phyloP scores from a whole-genome alignment of 139 green algal species.

The Asterochloris erici region DNA sequence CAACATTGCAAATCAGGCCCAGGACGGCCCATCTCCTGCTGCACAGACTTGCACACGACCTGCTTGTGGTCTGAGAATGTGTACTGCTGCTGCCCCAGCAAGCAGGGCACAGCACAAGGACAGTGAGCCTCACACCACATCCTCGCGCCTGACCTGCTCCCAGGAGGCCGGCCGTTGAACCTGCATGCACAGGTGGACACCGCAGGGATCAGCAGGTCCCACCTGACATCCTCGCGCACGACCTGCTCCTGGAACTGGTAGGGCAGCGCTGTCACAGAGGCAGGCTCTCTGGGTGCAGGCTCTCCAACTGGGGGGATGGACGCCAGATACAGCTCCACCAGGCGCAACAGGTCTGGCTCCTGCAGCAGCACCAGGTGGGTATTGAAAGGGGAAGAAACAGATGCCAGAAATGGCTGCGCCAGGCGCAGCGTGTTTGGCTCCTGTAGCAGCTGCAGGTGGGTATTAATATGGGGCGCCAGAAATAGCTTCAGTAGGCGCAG shows the following conservation, averaged over 20 bases:
- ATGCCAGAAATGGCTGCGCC: slow-evolving; percentile 58
- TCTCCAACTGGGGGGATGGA: slow-evolving; percentile 30
- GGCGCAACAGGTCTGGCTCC: slow-evolving; percentile 44
- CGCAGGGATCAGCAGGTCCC: neutral
- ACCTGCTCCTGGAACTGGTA: slow-evolving; percentile 59
- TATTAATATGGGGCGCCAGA: slow-evolving; percentile 39
- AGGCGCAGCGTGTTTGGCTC: slow-evolving; percentile 48
- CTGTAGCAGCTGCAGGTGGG: slow-evolving; percentile 21
- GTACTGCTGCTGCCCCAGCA: neutral
- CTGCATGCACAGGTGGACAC: neutral
- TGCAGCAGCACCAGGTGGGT: slow-evolving; percentile 9
- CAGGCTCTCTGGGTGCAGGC: neutral
- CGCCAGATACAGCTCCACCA: slow-evolving; percentile 64
- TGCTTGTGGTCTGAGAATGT: neutral
- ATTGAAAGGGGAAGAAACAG: neutral
- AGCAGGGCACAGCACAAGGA: neutral
- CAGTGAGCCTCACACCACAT: too few relatives aligned
- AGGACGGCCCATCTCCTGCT: neutral
- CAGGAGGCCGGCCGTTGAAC: too few relatives aligned
- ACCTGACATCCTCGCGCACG: slow-evolving; percentile 71
- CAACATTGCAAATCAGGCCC: too few relatives aligned
- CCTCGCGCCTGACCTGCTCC: too few relatives aligned
- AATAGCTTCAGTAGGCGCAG: slow-evolving; percentile 56
- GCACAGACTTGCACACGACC: neutral
- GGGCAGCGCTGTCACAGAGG: slow-evolving; percentile 57